Evolutionary conservation across 345 rosid species (phyloP), one percentile per base, ranked within the genome.

Genomic region (Gossypium arboreum): DNA sequence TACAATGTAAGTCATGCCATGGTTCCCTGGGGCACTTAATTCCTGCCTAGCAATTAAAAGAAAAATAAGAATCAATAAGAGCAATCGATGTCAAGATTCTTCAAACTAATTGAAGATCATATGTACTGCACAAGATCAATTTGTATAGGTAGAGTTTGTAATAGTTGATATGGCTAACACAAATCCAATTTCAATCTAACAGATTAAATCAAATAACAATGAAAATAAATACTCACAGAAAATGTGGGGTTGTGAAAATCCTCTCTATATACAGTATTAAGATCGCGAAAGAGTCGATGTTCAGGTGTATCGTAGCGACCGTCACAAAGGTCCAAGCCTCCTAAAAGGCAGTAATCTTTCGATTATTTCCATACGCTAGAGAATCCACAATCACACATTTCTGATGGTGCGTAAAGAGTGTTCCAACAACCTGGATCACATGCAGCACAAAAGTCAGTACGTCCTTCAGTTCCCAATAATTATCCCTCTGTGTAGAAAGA

Each of bases 231-330:
- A 18, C 60, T 56, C 60, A 90, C 94, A 12, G 91, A 57, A 73
- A 86, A 79, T 17, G 92, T 87, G 27, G 92, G 92, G 76, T 90
- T 90, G 64, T 87, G 92, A 77, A 50, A 87, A 73, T 90, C 94
- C 61, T 79, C 74, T 57, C 44, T 54, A 64, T 83, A 90, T 52
- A 84, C 86, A 1, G 92, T 88, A 81, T 79, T 79, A 65, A 88
- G 88, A 77, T 86, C 92, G 56, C 60, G 82, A 68, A 88, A 84
- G 15, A 90, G 73, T 34, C 92, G 85, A 76, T 90, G 94, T 50
- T 85, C 84, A 15, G 94, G 92, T 16, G 94, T 88, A 59, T 90
- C 94, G 71, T 90, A 90, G 29, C 92, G 92, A 55, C 94, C 94
- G 75, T 90, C 94, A 68, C 94, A 90, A 45, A 90, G 92, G 78